Conservation (phyloP, 805 yeast genomes). For the Torulaspora maleeae region DNA sequence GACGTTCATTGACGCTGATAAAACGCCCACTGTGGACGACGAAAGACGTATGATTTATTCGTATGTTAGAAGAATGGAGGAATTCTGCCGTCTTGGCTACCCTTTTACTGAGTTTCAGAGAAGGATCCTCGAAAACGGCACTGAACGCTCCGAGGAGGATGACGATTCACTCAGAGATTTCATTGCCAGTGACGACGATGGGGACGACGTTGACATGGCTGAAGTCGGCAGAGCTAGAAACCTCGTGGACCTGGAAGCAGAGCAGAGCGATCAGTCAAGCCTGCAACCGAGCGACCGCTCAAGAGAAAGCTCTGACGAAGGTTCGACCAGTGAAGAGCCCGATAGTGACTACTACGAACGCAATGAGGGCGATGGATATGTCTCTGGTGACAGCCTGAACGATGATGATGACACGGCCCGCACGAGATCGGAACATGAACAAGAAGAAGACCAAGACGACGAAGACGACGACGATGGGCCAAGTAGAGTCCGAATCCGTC, state of each 20-base stretch:
- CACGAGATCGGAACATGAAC: slow-evolving; percentile 34
- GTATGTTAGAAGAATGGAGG: not conserved
- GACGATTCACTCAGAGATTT: slow-evolving; percentile 13
- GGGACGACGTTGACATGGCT: slow-evolving; percentile 3
- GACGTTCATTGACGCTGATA: not conserved
- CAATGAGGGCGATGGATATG: slow-evolving; percentile 30
- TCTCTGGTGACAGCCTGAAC: slow-evolving; percentile 32
- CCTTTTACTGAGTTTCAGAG: not conserved
- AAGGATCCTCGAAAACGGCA: not conserved
- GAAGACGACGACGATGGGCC: slow-evolving; percentile 5
- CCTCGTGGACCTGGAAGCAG: slow-evolving; percentile 12
- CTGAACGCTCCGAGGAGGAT: slow-evolving; percentile 9
- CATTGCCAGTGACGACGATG: slow-evolving; percentile 14
- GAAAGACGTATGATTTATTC: no score
- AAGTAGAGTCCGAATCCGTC: slow-evolving; percentile 7
- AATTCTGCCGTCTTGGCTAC: not conserved
- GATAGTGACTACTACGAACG: slow-evolving; percentile 33
- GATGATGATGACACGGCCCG: slow-evolving; percentile 17
- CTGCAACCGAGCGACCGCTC: slow-evolving; percentile 3
- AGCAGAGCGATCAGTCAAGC: slow-evolving; percentile 1
- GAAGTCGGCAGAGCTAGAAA: not conserved
- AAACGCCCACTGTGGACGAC: no score
- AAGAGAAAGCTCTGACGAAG: no score
- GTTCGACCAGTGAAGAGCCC: slow-evolving; percentile 3
- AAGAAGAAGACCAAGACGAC: slow-evolving; percentile 4